A percentile compares a stretch with the other conserved stretches of the same genome.
Conservation (phyloP, 2,329 filamentous ascomycete genomes). For the Colletotrichum magnum region DNA sequence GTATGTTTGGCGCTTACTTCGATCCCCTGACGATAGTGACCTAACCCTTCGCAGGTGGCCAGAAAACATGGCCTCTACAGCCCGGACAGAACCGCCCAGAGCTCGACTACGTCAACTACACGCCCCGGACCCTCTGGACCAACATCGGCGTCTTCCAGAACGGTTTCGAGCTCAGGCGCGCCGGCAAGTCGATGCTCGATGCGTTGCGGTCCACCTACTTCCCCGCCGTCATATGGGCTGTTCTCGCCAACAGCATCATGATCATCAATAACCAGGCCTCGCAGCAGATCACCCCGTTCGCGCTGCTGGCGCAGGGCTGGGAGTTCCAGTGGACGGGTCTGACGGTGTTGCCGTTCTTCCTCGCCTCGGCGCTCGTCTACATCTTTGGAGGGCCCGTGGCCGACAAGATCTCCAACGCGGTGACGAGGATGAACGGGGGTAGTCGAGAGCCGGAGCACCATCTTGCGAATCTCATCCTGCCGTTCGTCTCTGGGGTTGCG, state of each 20-base stretch:
- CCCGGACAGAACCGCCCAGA: conserved; percentile 47
- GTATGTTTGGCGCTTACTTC: conserved; percentile 15
- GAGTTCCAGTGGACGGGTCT: conserved; percentile 49
- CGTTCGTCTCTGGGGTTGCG: conserved; percentile 46
- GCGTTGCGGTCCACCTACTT: conserved; percentile 50
- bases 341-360: conserved; percentile 45
- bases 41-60: conserved; percentile 22
- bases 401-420: conserved; percentile 46
- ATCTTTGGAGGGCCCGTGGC: conserved; percentile 49
- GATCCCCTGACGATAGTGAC: no score
- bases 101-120: conserved; percentile 47
- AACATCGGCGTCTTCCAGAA: conserved; percentile 51
- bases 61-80: conserved; percentile 42
- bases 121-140: conserved; percentile 47
- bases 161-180: conserved; percentile 46
- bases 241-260: conserved; percentile 48
- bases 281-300: conserved; percentile 42
- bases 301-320: conserved; percentile 44
- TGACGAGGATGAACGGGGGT: conserved; percentile 46
- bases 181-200: conserved; percentile 45
- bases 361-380: conserved; percentile 41
- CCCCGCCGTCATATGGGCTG: conserved; percentile 51
- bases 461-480: conserved; percentile 49
- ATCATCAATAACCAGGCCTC: conserved; percentile 48
- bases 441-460: conserved; percentile 52